Evolutionary conservation across 1,139 yeast genomes (phyloP).

Genomic region (Scheffersomyces parashehatae): DNA sequence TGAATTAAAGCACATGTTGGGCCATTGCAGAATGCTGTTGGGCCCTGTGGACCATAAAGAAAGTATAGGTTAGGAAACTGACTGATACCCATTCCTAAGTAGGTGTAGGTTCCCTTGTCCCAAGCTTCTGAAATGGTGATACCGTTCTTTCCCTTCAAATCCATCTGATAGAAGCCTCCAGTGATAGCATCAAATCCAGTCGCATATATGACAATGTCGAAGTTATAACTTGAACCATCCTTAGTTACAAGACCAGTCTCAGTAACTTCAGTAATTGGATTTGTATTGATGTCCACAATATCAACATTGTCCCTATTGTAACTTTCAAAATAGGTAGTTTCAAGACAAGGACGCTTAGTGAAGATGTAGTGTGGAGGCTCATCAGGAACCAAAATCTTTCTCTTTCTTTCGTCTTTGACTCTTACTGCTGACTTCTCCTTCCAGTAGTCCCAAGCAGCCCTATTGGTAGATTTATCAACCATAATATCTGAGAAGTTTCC

Average conservation of each 20-base stretch:
- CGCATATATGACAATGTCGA: slow-evolving; percentile 24
- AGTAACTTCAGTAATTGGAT: slow-evolving; percentile 18
- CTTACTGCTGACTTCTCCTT: slow-evolving; percentile 16
- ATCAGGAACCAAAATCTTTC: slow-evolving; percentile 21
- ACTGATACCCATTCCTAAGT: background rate
- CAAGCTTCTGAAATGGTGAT: slow-evolving; percentile 10
- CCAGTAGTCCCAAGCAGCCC: slow-evolving; percentile 23
- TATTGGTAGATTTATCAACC: slow-evolving; percentile 16
- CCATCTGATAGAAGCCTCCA: slow-evolving; percentile 25
- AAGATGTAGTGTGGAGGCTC: slow-evolving; percentile 22
- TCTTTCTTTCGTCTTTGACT: slow-evolving; percentile 18
- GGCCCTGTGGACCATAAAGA: slow-evolving; percentile 28
- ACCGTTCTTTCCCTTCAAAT: slow-evolving; percentile 18
- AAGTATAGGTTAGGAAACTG: slow-evolving; percentile 25
- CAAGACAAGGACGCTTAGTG: slow-evolving; percentile 25
- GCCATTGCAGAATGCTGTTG: slow-evolving; percentile 26
- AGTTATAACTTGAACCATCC: slow-evolving; percentile 12
- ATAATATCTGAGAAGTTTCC: slow-evolving; percentile 13
- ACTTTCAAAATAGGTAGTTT: slow-evolving; percentile 23
- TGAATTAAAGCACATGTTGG: slow-evolving; percentile 23
- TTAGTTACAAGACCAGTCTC: slow-evolving; percentile 6
- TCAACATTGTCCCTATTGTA: slow-evolving; percentile 25
- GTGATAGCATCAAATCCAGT: slow-evolving; percentile 24
- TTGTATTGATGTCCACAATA: slow-evolving; percentile 19
- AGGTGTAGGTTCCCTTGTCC: background rate